Evolutionary conservation across 2,329 filamentous ascomycete genomes (phyloP).

Genomic region (Alternaria viburni): DNA sequence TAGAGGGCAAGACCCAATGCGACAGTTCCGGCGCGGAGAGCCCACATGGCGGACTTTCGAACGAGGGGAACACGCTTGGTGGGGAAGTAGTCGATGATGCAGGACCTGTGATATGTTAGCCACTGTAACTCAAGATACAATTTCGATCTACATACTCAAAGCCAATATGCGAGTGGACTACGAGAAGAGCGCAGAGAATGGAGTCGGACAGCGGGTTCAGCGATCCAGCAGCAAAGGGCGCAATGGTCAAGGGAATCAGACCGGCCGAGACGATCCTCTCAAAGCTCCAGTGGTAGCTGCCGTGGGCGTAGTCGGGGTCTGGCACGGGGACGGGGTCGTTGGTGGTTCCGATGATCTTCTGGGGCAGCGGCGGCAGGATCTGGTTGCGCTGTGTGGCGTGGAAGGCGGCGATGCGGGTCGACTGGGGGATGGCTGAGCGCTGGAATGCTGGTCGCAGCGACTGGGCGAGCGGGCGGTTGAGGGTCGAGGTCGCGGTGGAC

Average conservation of each 20-base stretch:
- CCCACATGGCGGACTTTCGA: constrained; percentile 74
- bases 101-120: constrained; percentile 56
- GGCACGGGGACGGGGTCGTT: constrained; percentile 87
- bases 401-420: constrained; percentile 74
- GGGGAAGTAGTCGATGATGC: constrained; percentile 92
- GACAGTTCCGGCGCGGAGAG: constrained; percentile 77
- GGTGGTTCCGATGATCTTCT: constrained; percentile 80
- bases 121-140: background rate
- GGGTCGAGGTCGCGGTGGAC: constrained; percentile 49
- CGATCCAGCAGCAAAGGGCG: constrained; percentile 89
- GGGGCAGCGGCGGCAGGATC: constrained; percentile 83
- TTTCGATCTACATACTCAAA: constrained; percentile 69
- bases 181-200: constrained; percentile 78
- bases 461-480: constrained; percentile 45
- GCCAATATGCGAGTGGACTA: constrained; percentile 94
- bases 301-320: constrained; percentile 75
- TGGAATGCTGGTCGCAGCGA: constrained; percentile 50
- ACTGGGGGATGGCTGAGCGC: constrained; percentile 49
- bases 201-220: constrained; percentile 90
- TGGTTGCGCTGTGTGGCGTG: constrained; percentile 78
- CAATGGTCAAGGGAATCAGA: constrained; percentile 84
- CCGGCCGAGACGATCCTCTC: constrained; percentile 80
- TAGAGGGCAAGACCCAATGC: constrained; percentile 88
- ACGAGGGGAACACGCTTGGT: constrained; percentile 70
- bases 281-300: constrained; percentile 98